Evolutionary conservation across 2,329 filamentous ascomycete species (phyloP), one percentile per base, ranked within the genome.

Genomic region (Truncatella angustata): DNA sequence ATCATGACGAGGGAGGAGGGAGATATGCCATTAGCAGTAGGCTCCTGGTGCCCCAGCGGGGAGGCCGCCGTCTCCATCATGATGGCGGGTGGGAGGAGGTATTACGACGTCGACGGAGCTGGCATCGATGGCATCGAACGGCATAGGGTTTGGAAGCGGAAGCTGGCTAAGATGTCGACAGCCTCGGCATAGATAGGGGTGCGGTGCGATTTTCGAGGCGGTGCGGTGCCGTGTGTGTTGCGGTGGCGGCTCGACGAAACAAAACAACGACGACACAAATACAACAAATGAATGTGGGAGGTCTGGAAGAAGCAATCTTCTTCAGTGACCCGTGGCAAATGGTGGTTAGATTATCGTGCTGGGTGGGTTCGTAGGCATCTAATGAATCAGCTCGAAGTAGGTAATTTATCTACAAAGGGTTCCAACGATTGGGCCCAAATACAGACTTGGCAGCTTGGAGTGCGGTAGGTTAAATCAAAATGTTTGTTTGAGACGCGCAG

Each of bases 11-110:
- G 81, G 43, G 78, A 61, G 39, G 78, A 61, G 51, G 78, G 61
- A 32, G 65, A 62, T 50, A 76, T 70, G 62, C 78, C 79, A 65
- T 81, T 81, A 53, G 74, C 57, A 55, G 71, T 68, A 54, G 74
- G 61, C 56, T 69, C 70, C 63, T 73, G 70, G 21, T 62, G 53
- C 56, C 67, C 65, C 60, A 73, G 65, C 52, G 77, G 68, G 53
- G 78, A 72, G 51, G 73, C 73, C 58, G 80, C 75, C 69, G 67
- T 60, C 57, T 83, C 80, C 80, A 83, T 83, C 65, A 55, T 71
- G 65, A 59, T 56, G 56, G 56, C 55, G 54, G 14, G n/a, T 32
- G 20, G 28, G 20, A 26, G 4, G 28, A 23, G 26, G 9, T 49
- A 26, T 11, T 34, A 49, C 35, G 30, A 32, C 16, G 26, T 51